Evolutionary conservation across 176 grass and related monocot species (phyloP), one percentile per base, ranked within the genome.

Genomic region (Typha latifolia): DNA sequence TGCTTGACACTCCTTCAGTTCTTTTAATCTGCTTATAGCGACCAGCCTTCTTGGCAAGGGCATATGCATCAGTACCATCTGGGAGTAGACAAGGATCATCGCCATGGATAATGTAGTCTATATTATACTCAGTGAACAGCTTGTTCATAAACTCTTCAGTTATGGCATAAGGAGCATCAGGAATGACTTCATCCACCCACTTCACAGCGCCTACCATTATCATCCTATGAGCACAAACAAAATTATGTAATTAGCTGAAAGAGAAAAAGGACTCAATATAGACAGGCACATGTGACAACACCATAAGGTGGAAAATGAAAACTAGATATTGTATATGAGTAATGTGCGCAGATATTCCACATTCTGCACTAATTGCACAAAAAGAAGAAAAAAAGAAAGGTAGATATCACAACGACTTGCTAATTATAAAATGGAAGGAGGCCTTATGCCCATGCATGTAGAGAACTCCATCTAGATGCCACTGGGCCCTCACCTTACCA

Each of bases 11-110:
- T 69, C 93, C 93, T 50, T 96, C 93, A 0, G 85, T 96, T 51
- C 93, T 80, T 78, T 96, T 89, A 72, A 91, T 96, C 69, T 96
- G 93, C 69, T 96, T 96, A 71, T 91, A 96, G n/a, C 93, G 83
- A 13, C 82, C 80, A 74, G 85, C 93, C 79, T 86, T 96, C 84
- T 91, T 91, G 47, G 88, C 88, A 66, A 96, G 82, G 51, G 93
- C 88, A 84, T 91, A 96, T 34, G 88, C 93, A 31, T 91, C 93
- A 55, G 85, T 96, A 67, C 92, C 88, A 70, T 96, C 92, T 8
- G 88, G 88, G 13, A 96, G 85, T 49, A 96, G 76, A 62, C 88
- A 96, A 80, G 93, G 88, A 81, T 96, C 93, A 16, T 91, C 88
- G 20, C 92, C 92, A 82, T 96, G 92, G 76, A 96, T 96, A 64